Base-by-base conservation (phyloP, 495 filamentous ascomycete genomes). In the Penicillium waksmanii region DNA sequence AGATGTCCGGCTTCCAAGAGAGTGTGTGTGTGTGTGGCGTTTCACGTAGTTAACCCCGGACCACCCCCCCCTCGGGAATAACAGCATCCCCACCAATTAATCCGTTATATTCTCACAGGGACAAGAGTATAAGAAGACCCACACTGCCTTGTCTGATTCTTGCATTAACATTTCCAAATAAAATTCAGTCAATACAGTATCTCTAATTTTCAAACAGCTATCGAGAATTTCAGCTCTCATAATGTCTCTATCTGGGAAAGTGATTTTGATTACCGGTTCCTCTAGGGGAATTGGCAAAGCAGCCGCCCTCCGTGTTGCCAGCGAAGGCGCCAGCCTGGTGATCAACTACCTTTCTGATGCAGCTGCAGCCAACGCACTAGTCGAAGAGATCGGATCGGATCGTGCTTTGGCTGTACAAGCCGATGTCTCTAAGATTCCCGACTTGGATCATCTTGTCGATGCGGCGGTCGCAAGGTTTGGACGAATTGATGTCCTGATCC, bases 271-370 rank as follows among this genome's bases (percentile, higher is more conserved):
- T n/a, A 44, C 88, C 33, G 87, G 88, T 54, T 84, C 76, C 55
- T 85, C 84, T 21, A 87, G 84, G 66, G 89, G 88, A 47, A 90
- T 91, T 42, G 89, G 88, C 58, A 79, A 73, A 53, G 81, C 87
- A 53, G 79, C 80, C 4, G 80, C 84, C 33, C 73, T 83, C 31
- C 75, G 75, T 4, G 77, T 88, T 38, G 81, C 82, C 15, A 63
- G 71, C 27, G 73, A 82, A n/a, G 86, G 87, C 48, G 88, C 86
- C 52, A 84, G 78, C 38, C 77, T 90, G 34, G 80, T 87, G 27
- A 79, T 89, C 73, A 88, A 85, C 71, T 90, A 88, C 72, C 73
- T 77, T 44, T 79, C 75, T 33, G 77, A 85, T 66, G 64, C 73
- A 13, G 48, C 61, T 12, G 69, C 83, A 2, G 89, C 89, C n/a